phyloP scores from a whole-genome alignment of 2,329 filamentous ascomycete genomes.

The Sporothrix brunneoviolacea region DNA sequence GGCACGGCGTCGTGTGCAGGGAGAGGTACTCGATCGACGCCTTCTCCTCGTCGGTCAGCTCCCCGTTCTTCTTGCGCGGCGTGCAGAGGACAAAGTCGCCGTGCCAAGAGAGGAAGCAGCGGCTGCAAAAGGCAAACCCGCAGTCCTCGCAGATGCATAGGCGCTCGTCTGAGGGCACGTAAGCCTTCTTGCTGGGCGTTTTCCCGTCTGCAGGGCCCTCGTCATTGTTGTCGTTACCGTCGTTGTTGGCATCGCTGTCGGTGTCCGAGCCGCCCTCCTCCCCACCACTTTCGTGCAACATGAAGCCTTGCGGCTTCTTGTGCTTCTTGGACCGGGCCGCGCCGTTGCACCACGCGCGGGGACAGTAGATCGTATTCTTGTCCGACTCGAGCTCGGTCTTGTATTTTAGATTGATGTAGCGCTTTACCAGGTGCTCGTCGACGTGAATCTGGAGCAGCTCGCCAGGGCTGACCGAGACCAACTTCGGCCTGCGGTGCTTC shows the following conservation, averaged over 20 bases:
- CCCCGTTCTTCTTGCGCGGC: slow-evolving; percentile 54
- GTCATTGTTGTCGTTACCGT: slow-evolving; percentile 1
- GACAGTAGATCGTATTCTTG: slow-evolving; percentile 87
- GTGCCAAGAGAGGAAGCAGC: slow-evolving; percentile 76
- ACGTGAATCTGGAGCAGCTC: slow-evolving; percentile 76
- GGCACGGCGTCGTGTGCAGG: slow-evolving; percentile 77
- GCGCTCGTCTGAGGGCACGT: slow-evolving; percentile 47
- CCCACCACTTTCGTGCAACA: slow-evolving; percentile 49
- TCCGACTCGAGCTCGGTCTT: slow-evolving; percentile 90
- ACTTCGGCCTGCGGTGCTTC: slow-evolving; percentile 52
- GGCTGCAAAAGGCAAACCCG: slow-evolving; percentile 75
- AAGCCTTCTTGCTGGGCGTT: slow-evolving; percentile 14
- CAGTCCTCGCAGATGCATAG: slow-evolving; percentile 86
- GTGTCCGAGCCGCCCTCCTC: slow-evolving; percentile 35
- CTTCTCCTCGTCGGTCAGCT: slow-evolving; percentile 57
- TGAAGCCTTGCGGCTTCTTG: slow-evolving; percentile 61
- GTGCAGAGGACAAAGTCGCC: slow-evolving; percentile 70
- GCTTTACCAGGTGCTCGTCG: slow-evolving; percentile 64
- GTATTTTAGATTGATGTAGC: slow-evolving; percentile 84
- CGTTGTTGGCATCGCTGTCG: slow-evolving; percentile 22
- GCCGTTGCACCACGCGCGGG: slow-evolving; percentile 85
- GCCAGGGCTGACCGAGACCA: slow-evolving; percentile 65
- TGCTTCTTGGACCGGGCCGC: slow-evolving; percentile 71
- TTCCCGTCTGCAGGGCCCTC: slow-evolving; percentile 7
- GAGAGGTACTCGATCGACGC: slow-evolving; percentile 79